Conservation (phyloP, 805 yeast species). For the Naumovozyma baii region DNA sequence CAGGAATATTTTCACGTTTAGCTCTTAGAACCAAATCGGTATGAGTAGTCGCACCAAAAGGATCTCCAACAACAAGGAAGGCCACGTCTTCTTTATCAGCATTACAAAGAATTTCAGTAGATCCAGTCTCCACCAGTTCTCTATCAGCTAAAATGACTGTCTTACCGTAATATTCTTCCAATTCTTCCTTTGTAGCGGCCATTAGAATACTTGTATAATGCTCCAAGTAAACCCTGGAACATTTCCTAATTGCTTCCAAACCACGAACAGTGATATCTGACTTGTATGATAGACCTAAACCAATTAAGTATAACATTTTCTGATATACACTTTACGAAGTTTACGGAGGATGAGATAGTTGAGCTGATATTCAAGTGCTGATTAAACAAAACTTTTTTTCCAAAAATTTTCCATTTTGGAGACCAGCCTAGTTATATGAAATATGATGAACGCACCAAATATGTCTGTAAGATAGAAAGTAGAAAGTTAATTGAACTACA, state of each 20-base stretch:
- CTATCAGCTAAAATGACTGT: constrained; percentile 85
- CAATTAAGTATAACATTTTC: constrained; percentile 81
- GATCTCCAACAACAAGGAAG: constrained; percentile 93
- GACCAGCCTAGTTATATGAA: too few species aligned
- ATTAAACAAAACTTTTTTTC: not conserved
- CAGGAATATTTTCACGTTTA: constrained; percentile 66
- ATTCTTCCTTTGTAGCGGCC: constrained; percentile 71
- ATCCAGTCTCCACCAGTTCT: constrained; percentile 84
- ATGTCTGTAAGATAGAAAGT: too few species aligned
- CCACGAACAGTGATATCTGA: constrained; percentile 93
- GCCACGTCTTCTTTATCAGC: constrained; percentile 83
- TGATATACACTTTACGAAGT: too few species aligned
- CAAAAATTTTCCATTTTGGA: too few species aligned
- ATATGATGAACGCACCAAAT: not conserved
- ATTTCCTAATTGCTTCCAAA: constrained; percentile 67
- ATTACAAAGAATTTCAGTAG: constrained; percentile 68
- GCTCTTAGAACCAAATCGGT: constrained; percentile 91
- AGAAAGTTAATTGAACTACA: too few species aligned
- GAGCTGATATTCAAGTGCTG: not conserved
- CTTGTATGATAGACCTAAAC: constrained; percentile 83
- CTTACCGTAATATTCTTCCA: constrained; percentile 80
- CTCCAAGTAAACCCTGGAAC: constrained; percentile 87
- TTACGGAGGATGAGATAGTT: too few species aligned
- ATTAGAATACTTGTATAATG: constrained; percentile 91
- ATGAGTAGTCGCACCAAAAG: constrained; percentile 96